Base-by-base conservation (phyloP, 1,139 yeast species). In the Hyphopichia buzzinii region DNA sequence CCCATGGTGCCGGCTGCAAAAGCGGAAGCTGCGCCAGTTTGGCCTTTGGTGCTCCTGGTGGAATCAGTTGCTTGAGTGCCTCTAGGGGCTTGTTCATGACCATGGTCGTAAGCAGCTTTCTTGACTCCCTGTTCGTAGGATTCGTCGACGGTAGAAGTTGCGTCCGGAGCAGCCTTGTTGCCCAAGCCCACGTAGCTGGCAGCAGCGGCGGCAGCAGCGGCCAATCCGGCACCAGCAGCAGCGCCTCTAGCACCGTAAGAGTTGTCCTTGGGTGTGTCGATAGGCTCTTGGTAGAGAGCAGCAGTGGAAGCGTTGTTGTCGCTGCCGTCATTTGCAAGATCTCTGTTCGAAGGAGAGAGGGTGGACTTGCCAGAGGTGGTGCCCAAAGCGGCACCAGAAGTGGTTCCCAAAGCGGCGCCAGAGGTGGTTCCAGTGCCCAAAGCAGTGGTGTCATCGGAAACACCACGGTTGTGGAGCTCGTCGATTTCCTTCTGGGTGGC, bases 401-500 rank as follows among this genome's bases (percentile, higher is more conserved):
- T 15, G 8, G 30, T 22, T n/a, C 21, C 30, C 14, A 10, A 11
- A 12, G 14, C 17, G 10, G 17, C 19, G 17, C 14, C 22, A n/a
- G 33, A 23, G 14, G 4, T 14, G 22, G 19, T 26, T 10, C 19
- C 19, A 14, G 26, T 12, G 5, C 13, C 35, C 4, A 33, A 25
- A 29, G 34, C 33, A 22, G 7, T 17, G 15, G 17, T 11, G 29
- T 35, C 32, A 15, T 32, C 34, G 26, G 24, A 22, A 11, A n/a
- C 49, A 31, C 43, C 42, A 26, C 52, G 45, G 27, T 36, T 32
- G 24, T 47, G 41, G 40, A 55, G 48, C n/a, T 40, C 39, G 12
- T 57, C 58, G 17, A 58, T 49, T 38, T 57, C 59, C n/a, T 42
- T 38, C 39, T 57, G 57, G n/a, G 64, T 58, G 15, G 43, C 39